Evolutionary conservation across 1,139 yeast genomes (phyloP), one percentile per base, ranked within the genome.

Genomic region (Kodamaea sp.): DNA sequence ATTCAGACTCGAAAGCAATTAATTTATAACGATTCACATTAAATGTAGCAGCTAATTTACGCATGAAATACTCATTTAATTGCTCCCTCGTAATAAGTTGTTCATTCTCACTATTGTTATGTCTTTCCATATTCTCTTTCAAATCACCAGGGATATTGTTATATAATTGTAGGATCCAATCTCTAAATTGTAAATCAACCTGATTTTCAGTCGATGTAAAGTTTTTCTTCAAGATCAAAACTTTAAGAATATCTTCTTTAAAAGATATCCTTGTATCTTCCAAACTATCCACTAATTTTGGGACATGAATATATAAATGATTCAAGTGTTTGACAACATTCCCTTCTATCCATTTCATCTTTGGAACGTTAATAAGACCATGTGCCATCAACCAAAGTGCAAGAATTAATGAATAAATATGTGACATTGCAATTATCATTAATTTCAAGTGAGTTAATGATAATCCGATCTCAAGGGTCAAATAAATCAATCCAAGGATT

Each of bases 321-420:
- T 67, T 67, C 37, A 75, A 61, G 35, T 74, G 66, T 27, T 49
- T 53, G n/a, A 63, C 41, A n/a, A 62, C 46, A 36, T 49, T 61
- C 1, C 84, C 79, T 39, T 69, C 67, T 38, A 64, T 61, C 78
- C 86, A 82, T 43, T 65, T 59, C 30, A 70, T 60, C 40, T 86
- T 67, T 0, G 95, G 95, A 3, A 85, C 68, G 38, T 75, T 73
- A 22, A 84, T 77, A 39, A 86, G 60, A 0, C 95, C 95, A 55
- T 86, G 92, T 1, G 92, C 87, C 85, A 87, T 81, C 40, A 87
- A 65, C 94, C 94, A 86, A 25, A 85, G 68, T 1, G 94, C 90
- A 34, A 87, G 57, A 2, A 83, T 70, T 54, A 87, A 70, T 0
- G 95, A 78, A 57, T 86, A 87, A n/a, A 85, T 79, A 57, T 87